A percentile compares a stretch with the other conserved stretches of the same genome.
Evolutionary conservation across 2,329 filamentous ascomycete species (phyloP).

Genomic region (Cytospora paraplurivora): DNA sequence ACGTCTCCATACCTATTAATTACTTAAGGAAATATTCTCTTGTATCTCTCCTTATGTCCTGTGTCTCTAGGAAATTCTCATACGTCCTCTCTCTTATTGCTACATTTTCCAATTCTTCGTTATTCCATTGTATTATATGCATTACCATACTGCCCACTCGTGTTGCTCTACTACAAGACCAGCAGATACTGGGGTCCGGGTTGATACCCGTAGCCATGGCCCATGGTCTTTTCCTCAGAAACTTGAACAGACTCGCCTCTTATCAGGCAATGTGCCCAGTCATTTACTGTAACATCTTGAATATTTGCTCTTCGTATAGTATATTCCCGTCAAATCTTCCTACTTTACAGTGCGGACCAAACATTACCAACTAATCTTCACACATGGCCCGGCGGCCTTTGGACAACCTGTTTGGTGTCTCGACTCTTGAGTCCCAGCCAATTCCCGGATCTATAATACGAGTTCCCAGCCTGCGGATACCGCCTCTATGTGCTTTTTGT

Average conservation of each 20-base stretch:
- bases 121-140: too few relatives aligned
- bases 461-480: constrained; percentile 23
- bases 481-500: constrained; percentile 17
- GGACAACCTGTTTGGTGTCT: constrained; percentile 4
- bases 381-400: neutral
- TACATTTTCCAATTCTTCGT: too few relatives aligned
- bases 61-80: too few relatives aligned
- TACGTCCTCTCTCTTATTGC: too few relatives aligned
- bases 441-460: constrained; percentile 18
- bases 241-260: neutral
- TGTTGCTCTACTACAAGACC: too few relatives aligned
- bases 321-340: constrained; percentile 5
- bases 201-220: too few relatives aligned
- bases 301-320: neutral
- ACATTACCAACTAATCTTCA: constrained; percentile 24
- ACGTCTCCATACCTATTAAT: too few relatives aligned
- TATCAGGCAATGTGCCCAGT: neutral
- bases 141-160: too few relatives aligned
- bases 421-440: constrained; percentile 7
- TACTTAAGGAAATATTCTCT: too few relatives aligned
- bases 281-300: neutral
- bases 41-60: too few relatives aligned
- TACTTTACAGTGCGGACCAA: constrained; percentile 20
- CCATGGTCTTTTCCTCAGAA: neutral
- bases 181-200: too few relatives aligned